These are phyloP conservation scores for Beauveria rudraprayagi DNA, from an alignment of 2,329 filamentous ascomycete species.

Conservation along the genomic window DNA sequence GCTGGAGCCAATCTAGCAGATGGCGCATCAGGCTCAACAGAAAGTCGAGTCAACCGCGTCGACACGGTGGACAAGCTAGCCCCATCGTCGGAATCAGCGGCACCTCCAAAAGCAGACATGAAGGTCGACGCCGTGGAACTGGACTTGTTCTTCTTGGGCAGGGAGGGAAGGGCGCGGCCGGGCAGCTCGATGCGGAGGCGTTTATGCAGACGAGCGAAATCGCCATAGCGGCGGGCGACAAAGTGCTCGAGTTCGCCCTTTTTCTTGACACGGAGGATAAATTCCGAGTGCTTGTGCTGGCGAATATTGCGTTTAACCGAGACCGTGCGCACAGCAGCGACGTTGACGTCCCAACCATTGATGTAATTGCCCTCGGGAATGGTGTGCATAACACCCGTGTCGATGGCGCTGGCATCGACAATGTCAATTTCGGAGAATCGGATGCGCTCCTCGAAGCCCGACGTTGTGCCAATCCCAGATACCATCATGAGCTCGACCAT, in stretches of 20 bases:
- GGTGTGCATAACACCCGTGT: constrained; percentile 78
- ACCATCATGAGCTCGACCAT: constrained; percentile 99
- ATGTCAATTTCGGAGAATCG: constrained; percentile 95
- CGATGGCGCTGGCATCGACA: constrained; percentile 86
- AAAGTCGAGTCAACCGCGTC: constrained; percentile 48
- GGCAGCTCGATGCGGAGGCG: constrained; percentile 76
- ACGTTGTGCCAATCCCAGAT: constrained; percentile 88
- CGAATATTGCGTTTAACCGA: constrained; percentile 79
- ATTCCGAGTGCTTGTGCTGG: constrained; percentile 90
- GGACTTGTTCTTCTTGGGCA: constrained; percentile 88
- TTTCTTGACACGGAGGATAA: constrained; percentile 77
- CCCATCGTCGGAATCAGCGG: constrained; percentile 67
- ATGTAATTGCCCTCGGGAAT: constrained; percentile 86
- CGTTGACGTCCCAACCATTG: constrained; percentile 95
- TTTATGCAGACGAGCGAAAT: constrained; percentile 76
- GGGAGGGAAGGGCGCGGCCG: constrained; percentile 75
- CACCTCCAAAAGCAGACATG: constrained; percentile 44
- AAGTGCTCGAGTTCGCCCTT: constrained; percentile 68
- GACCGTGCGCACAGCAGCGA: constrained; percentile 77
- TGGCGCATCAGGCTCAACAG: constrained; percentile 20
- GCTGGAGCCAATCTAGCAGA: constrained; percentile 17
- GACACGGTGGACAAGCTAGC: constrained; percentile 77
- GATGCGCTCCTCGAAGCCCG: constrained; percentile 95
- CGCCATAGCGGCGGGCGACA: constrained; percentile 78
- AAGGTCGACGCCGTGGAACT: constrained; percentile 57